Base-by-base conservation (phyloP, 139 green algal species). In the Choricystis sp. region DNA sequence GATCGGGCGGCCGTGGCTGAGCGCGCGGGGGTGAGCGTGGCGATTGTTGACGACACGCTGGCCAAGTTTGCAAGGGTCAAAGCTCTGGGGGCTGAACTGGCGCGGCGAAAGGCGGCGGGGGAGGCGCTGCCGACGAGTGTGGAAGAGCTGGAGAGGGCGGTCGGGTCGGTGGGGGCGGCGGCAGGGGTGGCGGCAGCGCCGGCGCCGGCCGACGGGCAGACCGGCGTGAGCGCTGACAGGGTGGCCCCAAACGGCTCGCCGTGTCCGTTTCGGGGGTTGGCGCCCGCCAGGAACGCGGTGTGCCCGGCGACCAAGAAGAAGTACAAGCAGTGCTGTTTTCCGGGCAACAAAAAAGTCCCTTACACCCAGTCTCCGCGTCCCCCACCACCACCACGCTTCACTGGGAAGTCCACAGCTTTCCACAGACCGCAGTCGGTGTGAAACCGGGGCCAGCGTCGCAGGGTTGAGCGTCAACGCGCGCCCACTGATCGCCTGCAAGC, bases 21-120 rank as follows among this genome's bases (percentile, higher is more conserved):
- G 9, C 40, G 16, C 9, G 16, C 40, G 40, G 40, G 40, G 9
- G 40, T 16, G 40, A 21, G 9, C 16, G 40, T 52, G 9, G 40
- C 40, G 9, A 4, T 66, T 59, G 60, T 71, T 19, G 66, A 71
- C 63, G 66, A 66, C 29, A 66, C 59, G 29, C 59, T 71, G 58
- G 66, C 66, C 26, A 71, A 71, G 60, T 71, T 56, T 26, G 9
- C 61, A 23, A 66, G 62, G 29, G 66, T 66, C 59, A 40, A 60
- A 14, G 24, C 29, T 25, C 66, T 71, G 66, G 27, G 29, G 31
- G 16, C 14, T 21, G 58, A 60, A n/a, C 40, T 71, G 49, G 52
- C 30, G 52, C 49, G 56, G 28, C 25, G 31, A 0, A 71, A 71
- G 31, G 26, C 23, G 16, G 31, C 60, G 28, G 66, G 66, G n/a